Base-by-base conservation (phyloP, 768 basidiomycete genomes). In the Rhizopogon rudus region DNA sequence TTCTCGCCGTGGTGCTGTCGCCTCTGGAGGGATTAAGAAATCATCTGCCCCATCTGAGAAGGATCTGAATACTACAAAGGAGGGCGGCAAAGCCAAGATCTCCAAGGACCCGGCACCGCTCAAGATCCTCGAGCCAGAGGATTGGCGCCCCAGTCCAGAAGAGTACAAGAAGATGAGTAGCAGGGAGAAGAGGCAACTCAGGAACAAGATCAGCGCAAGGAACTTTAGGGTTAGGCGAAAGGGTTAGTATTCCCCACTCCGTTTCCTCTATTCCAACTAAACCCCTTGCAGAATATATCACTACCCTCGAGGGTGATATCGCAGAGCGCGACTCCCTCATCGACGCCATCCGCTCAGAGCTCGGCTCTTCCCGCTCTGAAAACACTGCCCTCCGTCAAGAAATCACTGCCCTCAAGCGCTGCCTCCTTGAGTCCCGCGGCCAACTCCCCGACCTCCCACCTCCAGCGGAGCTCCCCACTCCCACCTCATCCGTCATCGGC, bases 221-320 rank as follows among this genome's bases (percentile, higher is more conserved):
- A 97, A 96, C 68, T 98, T 98, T 73, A 80, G 96, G n/a, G 91
- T 93, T 29, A 76, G 96, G 39, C 78, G 94, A 69, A 98, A 98
- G 77, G 95, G 92, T 90, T 29, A 45, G 71, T 66, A 5, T 1
- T 7, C 8, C 8, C 3, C 28, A 20, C n/a, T 8, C 3, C 46
- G 1, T 14, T 29, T 5, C 29, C 29, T 37, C 1, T 43, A 2
- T 16, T 10, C 6, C 9, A 40, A 43, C 35, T 22, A 35, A 44
- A 9, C 39, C 35, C 22, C 22, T 52, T n/a, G 31, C 68, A 93
- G 92, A 98, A 69, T 98, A 99, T 69, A 97, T 98, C 58, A 81
- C 87, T 8, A 93, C 92, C 0, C 86, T 99, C 52, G 97, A 99
- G 67, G 86, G 84, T 53, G 92, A 96, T 68, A 91, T 98, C 64